These are phyloP conservation scores for Bisporella sp. DNA, from an alignment of 2,329 filamentous ascomycete genomes.

Conservation along the genomic window DNA sequence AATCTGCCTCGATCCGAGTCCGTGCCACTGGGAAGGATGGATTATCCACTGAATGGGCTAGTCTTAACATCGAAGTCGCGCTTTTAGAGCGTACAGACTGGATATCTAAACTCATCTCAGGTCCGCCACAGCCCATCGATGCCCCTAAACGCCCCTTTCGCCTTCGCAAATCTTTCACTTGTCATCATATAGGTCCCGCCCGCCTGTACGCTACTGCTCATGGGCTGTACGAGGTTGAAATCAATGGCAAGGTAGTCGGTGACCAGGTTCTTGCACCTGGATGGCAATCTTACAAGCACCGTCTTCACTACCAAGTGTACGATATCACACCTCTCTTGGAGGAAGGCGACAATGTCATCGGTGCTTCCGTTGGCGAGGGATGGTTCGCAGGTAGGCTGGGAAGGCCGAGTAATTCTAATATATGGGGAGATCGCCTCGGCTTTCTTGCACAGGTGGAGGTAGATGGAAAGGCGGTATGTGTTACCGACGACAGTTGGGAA, in stretches of 20 bases:
- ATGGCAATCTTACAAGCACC: slow-evolving; percentile 38
- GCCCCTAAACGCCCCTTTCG: slow-evolving; percentile 21
- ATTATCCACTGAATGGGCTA: slow-evolving; percentile 24
- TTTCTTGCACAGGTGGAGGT: slow-evolving; percentile 34
- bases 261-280: slow-evolving; percentile 32
- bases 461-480: slow-evolving; percentile 25
- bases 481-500: slow-evolving; percentile 34
- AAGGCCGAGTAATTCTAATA: slow-evolving; percentile 26
- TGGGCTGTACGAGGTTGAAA: slow-evolving; percentile 29
- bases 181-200: slow-evolving; percentile 11
- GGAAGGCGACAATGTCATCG: slow-evolving; percentile 33
- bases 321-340: slow-evolving; percentile 39
- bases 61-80: slow-evolving; percentile 27
- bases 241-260: slow-evolving; percentile 29
- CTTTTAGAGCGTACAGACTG: slow-evolving; percentile 28
- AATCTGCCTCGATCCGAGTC: slow-evolving; percentile 24
- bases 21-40: slow-evolving; percentile 19
- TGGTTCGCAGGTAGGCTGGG: slow-evolving; percentile 39
- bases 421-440: slow-evolving; percentile 34
- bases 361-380: slow-evolving; percentile 39
- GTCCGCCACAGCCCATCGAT: slow-evolving; percentile 5
- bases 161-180: slow-evolving; percentile 29
- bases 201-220: slow-evolving; percentile 30
- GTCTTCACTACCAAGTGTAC: slow-evolving; percentile 46
- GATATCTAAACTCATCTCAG: slow-evolving; percentile 21